Base-by-base conservation (phyloP, 1,284 basidiomycete genomes). In the Cryptococcus jaspeensis region DNA sequence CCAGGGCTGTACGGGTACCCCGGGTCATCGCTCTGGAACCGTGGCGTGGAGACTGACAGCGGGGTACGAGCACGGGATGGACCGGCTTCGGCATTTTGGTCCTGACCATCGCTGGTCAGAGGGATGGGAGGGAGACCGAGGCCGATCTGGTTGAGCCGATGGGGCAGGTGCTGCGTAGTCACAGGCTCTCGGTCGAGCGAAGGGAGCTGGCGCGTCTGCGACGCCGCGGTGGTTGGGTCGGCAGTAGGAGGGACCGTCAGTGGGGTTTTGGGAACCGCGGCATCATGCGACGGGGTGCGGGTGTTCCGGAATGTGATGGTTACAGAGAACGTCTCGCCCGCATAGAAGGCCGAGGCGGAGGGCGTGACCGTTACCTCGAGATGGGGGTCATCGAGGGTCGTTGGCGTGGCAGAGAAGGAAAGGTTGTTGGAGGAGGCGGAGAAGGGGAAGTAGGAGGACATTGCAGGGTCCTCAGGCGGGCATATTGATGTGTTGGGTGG, bases 271-370 rank as follows among this genome's bases (percentile, higher is more conserved):
- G 62, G 55, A 16, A 54, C 55, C 7, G 56, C 11, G 32, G 52
- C 51, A 47, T 55, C 50, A 12, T 22, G 25, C 5, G 51, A 52
- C 37, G 46, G 60, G 25, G 49, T 53, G 18, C 84, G 84, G 6
- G 86, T 88, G 74, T 95, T 96, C 45, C 88, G 88, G 76, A 96
- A 92, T 0, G 89, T 88, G 69, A 97, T 86, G 5, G 84, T 87
- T 16, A 90, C 90, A 6, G 85, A 81, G 75, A 95, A 90, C 0
- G 84, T 80, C 74, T 97, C 93, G 59, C 93, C 93, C 1, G 93
- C 92, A 74, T 94, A 97, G 78, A 89, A 96, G 0, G 90, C 90
- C 0, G 90, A 89, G 62, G 92, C 88, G 0, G 87, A 82, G 3
- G 93, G 93, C 0, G 76, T 85, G 49, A 83, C 78, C 0, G 76